These are phyloP conservation scores for Aureobasidium sp. DNA, from an alignment of 2,329 filamentous ascomycete species.

Conservation along the genomic window DNA sequence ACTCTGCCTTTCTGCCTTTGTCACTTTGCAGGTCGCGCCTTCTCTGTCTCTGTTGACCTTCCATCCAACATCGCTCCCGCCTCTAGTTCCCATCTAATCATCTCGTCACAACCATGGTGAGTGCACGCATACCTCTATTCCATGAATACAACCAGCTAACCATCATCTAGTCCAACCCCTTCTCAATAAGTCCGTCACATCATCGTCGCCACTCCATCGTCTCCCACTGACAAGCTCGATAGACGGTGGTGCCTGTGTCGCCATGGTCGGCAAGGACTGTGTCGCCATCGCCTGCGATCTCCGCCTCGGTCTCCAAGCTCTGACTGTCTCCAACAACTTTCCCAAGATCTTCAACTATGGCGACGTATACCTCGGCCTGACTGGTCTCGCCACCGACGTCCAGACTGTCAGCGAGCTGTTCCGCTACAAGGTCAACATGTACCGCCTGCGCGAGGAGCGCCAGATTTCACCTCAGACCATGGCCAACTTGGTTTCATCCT, in stretches of 20 bases:
- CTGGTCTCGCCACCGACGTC: conserved; percentile 92
- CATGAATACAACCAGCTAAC: neutral
- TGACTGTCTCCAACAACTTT: conserved; percentile 99
- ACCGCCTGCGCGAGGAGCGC: conserved; percentile 95
- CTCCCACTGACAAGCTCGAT: conserved; percentile 15
- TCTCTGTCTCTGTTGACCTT: neutral
- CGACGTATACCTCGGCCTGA: conserved; percentile 89
- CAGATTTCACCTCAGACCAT: conserved; percentile 91
- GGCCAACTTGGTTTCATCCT: conserved; percentile 86
- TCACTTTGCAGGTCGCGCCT: neutral
- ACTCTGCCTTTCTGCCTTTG: neutral
- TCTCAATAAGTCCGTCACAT: conserved; percentile 77
- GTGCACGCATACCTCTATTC: neutral
- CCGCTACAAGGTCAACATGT: conserved; percentile 99
- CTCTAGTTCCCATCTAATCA: neutral
- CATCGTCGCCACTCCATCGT: conserved; percentile 10
- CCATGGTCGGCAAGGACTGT: conserved; percentile 99
- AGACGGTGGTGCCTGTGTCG: conserved; percentile 89
- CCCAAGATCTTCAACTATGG: conserved; percentile 99
- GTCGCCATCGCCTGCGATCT: conserved; percentile 99
- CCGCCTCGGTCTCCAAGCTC: conserved; percentile 87
- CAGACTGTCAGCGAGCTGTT: conserved; percentile 91
- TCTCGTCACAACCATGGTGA: conserved; percentile 29
- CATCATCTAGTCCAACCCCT: conserved; percentile 65
- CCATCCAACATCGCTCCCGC: neutral